These are phyloP conservation scores for Chalciporus pseudorubinellus DNA, from an alignment of 768 basidiomycete species.

Conservation along the genomic window DNA sequence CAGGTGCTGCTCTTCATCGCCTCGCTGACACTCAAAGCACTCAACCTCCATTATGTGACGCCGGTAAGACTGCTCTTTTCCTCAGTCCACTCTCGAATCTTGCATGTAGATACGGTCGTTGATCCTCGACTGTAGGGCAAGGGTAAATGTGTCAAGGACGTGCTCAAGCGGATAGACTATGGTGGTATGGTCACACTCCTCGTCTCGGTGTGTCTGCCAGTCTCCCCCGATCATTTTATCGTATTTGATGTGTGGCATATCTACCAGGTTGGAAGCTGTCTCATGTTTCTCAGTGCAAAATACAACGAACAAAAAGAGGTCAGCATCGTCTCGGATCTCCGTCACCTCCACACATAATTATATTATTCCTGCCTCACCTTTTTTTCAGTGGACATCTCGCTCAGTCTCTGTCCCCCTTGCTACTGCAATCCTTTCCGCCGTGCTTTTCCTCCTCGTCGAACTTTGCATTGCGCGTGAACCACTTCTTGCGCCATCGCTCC, in stretches of 20 bases:
- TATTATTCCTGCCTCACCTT: not conserved
- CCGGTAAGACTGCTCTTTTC: conserved; percentile 3
- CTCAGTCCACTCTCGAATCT: not conserved
- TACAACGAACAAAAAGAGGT: conserved; percentile 10
- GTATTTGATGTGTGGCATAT: not conserved
- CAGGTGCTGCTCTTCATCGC: conserved; percentile 9
- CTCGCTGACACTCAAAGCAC: conserved; percentile 3
- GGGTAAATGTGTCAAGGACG: conserved; percentile 4
- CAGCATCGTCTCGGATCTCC: not conserved
- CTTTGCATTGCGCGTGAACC: conserved; percentile 8
- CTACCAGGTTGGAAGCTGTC: conserved; percentile 10
- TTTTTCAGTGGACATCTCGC: conserved; percentile 8
- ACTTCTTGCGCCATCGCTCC: conserved; percentile 9
- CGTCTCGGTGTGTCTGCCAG: not conserved
- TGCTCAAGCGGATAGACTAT: conserved; percentile 13
- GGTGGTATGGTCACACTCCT: conserved; percentile 11
- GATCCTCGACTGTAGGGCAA: conserved; percentile 5
- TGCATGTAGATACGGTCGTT: not conserved
- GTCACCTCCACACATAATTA: not conserved
- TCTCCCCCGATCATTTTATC: not conserved
- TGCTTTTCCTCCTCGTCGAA: conserved; percentile 7
- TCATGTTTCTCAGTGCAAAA: conserved; percentile 14
- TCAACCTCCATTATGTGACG: conserved; percentile 5
- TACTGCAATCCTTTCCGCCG: conserved; percentile 7
- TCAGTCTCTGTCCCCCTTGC: conserved; percentile 7